Conservation (phyloP, 805 yeast genomes). For the Spencermartinsiella europaea region DNA sequence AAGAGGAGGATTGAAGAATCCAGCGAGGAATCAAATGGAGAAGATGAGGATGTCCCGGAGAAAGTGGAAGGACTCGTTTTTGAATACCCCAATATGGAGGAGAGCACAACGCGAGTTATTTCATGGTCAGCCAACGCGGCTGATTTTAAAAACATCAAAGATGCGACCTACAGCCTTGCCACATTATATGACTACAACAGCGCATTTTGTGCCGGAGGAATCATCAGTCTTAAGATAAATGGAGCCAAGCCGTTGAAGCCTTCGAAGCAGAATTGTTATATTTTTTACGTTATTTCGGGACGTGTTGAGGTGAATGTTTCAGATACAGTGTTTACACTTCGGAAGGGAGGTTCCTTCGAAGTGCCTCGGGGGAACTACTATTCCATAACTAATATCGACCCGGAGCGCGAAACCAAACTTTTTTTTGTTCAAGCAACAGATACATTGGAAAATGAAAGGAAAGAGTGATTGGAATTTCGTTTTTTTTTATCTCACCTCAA, state of each 20-base stretch:
- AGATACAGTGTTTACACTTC: conserved; percentile 53
- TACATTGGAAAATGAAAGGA: conserved; percentile 3
- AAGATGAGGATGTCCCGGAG: conserved; percentile 2
- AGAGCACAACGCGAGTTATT: conserved; percentile 41
- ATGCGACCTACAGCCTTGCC: conserved; percentile 56
- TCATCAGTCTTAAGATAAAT: conserved; percentile 25
- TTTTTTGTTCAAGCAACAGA: conserved; percentile 66
- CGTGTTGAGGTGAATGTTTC: conserved; percentile 60
- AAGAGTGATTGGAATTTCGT: background rate
- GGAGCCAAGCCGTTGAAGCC: conserved; percentile 56
- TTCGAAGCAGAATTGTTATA: conserved; percentile 63
- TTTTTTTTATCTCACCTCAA: too few relatives aligned
- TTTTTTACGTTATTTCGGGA: conserved; percentile 73
- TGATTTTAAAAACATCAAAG: conserved; percentile 35
- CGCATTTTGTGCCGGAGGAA: conserved; percentile 18
- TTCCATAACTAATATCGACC: conserved; percentile 56
- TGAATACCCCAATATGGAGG: conserved; percentile 45
- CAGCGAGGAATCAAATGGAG: background rate
- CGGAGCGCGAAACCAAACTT: conserved; percentile 52
- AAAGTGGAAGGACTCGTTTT: conserved; percentile 37
- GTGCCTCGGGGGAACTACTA: conserved; percentile 75
- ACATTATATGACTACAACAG: conserved; percentile 48
- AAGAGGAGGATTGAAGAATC: background rate
- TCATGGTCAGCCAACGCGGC: conserved; percentile 57
- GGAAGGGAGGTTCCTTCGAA: conserved; percentile 72